Conservation (phyloP, 768 basidiomycete species). For the Tulasnella sp. region DNA sequence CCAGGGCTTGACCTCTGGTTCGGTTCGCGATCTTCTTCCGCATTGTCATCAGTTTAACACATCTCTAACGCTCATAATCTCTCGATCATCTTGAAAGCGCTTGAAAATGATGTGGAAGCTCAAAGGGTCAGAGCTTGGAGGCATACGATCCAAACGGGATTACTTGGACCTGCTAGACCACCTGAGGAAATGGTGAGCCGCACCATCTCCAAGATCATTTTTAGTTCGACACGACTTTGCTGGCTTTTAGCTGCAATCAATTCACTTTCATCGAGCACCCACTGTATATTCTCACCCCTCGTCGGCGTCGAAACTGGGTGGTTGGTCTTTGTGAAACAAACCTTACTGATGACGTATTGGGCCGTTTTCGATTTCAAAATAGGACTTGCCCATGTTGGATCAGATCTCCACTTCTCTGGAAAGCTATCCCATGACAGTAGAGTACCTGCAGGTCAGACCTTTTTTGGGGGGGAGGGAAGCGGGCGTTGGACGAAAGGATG, state of each 20-base stretch:
- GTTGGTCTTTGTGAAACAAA: background rate
- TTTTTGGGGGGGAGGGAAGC: background rate
- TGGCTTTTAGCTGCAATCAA: background rate
- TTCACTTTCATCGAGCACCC: background rate
- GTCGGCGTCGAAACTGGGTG: slow-evolving; percentile 26
- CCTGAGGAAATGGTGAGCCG: slow-evolving; percentile 66
- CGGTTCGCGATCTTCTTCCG: slow-evolving; percentile 14
- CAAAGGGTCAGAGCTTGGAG: slow-evolving; percentile 86
- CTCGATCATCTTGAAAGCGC: slow-evolving; percentile 44
- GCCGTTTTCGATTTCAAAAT: slow-evolving; percentile 31
- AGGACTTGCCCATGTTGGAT: slow-evolving; percentile 81
- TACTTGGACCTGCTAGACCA: slow-evolving; percentile 60
- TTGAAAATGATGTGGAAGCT: slow-evolving; percentile 63
- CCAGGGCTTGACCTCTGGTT: slow-evolving; percentile 34
- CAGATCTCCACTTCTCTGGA: slow-evolving; percentile 76
- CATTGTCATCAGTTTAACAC: background rate
- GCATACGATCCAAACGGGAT: slow-evolving; percentile 86
- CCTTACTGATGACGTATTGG: slow-evolving; percentile 16
- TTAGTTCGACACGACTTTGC: slow-evolving; percentile 11
- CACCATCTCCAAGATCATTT: background rate
- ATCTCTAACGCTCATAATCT: background rate
- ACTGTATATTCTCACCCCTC: slow-evolving; percentile 31
- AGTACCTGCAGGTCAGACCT: slow-evolving; percentile 62
- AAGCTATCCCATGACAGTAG: slow-evolving; percentile 75
- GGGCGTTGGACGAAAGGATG: background rate